Evolutionary conservation across 495 filamentous ascomycete genomes (phyloP), one percentile per base, ranked within the genome.

Genomic region (Letharia lupina): DNA sequence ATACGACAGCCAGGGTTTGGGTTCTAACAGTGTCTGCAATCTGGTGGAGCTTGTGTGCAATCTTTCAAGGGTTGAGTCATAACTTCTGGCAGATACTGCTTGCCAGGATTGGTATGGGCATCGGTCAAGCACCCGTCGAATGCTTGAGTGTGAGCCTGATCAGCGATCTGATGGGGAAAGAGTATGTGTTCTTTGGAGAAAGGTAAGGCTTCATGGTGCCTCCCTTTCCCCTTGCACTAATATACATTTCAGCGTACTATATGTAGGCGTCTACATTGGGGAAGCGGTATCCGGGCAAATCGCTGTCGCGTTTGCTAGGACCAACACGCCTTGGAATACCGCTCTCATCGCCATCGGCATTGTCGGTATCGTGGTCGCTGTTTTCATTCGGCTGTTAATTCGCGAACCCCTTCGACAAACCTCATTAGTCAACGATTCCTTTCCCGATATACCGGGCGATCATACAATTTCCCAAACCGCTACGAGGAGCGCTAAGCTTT

Each of bases 41-140:
- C 28, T 75, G 71, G 72, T 74, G 74, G 72, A 72, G 69, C 45
- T 63, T 75, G 31, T 74, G 74, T 61, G 72, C 71, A 23, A 68
- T 76, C 16, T 73, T 72, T 54, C 74, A 75, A 44, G 71, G 73
- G 33, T 50, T 74, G 33, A 68, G 65, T 47, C 58, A 73, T 62
- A 74, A 72, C 41, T 75, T 73, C 47, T 73, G 70, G 71, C 72
- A 75, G 39, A 71, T 76, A 13, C 59, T 76, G 9, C 63, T 73
- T 11, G 75, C 74, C 7, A 69, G 75, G 15, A 68, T 76, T n/a
- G 71, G 70, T 0, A 75, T 75, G 74, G 73, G 71, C 0, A 70
- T 74, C 50, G 70, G 69, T 8, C 74, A 76, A 52, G 66, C 69
- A 16, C 62, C 67, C n/a, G 71, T 74, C 2, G 75, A 76, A 52